Evolutionary conservation across 805 yeast species (phyloP).

Genomic region (Nakazawaea ambrosiae): DNA sequence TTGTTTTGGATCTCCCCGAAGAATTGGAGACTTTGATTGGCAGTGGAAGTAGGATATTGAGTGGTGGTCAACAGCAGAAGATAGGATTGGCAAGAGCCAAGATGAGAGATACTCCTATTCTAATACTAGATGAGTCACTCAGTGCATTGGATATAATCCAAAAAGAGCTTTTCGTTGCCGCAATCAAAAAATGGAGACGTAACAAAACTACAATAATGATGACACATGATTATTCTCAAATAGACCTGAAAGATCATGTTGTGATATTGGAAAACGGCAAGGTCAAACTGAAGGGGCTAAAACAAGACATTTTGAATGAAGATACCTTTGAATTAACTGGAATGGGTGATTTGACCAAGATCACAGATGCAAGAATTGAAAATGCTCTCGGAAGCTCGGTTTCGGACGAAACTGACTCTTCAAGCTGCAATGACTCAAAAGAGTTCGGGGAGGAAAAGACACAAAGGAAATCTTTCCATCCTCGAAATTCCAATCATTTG

Average conservation of each 20-base stretch:
- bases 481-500: too few species aligned
- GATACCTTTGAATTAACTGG: too few species aligned
- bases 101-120: conserved; percentile 62
- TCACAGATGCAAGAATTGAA: too few species aligned
- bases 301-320: too few species aligned
- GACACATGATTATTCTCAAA: conserved; percentile 68
- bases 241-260: conserved; percentile 51
- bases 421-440: too few species aligned
- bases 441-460: too few species aligned
- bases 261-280: conserved; percentile 53
- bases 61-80: conserved; percentile 91
- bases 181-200: conserved; percentile 51
- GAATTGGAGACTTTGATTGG: conserved; percentile 52
- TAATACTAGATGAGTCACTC: conserved; percentile 80
- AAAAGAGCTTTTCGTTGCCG: conserved; percentile 37
- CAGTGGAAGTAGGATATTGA: conserved; percentile 37
- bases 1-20: conserved; percentile 40
- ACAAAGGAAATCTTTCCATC: too few species aligned
- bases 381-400: too few species aligned
- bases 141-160: conserved; percentile 67
- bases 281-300: too few species aligned
- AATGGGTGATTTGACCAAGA: too few species aligned
- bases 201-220: conserved; percentile 73
- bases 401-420: too few species aligned
- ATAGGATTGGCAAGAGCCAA: conserved; percentile 80